These are phyloP conservation scores for Choiromyces venosus DNA, from an alignment of 495 filamentous ascomycete species.

Conservation along the genomic window DNA sequence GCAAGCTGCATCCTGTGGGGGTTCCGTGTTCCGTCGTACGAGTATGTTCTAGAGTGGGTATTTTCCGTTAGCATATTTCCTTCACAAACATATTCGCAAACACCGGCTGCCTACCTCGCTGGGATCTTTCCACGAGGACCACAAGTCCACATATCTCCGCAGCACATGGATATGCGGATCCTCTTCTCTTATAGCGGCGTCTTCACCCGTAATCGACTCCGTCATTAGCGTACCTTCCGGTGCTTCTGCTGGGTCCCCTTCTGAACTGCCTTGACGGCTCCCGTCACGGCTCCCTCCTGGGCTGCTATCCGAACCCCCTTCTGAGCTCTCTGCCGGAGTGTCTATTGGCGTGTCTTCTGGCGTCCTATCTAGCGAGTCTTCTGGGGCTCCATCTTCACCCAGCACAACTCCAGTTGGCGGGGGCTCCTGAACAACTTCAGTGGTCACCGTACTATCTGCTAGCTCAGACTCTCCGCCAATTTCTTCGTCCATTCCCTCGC, in stretches of 20 bases:
- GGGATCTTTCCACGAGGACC: constrained; percentile 70
- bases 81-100: neutral
- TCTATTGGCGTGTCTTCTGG: neutral
- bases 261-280: neutral
- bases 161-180: constrained; percentile 44
- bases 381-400: neutral
- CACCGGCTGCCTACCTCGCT: constrained; percentile 46
- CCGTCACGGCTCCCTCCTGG: neutral
- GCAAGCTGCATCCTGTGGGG: constrained; percentile 62
- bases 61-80: constrained; percentile 27
- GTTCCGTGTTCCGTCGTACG: constrained; percentile 66
- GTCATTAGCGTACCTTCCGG: constrained; percentile 15
- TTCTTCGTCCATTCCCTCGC: neutral
- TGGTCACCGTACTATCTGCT: constrained; percentile 9
- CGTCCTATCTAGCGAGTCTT: neutral
- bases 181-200: constrained; percentile 19
- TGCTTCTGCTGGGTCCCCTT: constrained; percentile 8
- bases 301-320: neutral
- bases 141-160: constrained; percentile 67
- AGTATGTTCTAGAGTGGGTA: constrained; percentile 52
- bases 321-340: neutral
- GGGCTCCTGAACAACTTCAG: constrained; percentile 14
- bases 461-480: neutral
- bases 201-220: constrained; percentile 20
- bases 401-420: constrained; percentile 9